A percentile compares a stretch with the other conserved stretches of the same genome.
Evolutionary conservation across 2,329 filamentous ascomycete species (phyloP).

Genomic region (Pochonia chlamydosporia): DNA sequence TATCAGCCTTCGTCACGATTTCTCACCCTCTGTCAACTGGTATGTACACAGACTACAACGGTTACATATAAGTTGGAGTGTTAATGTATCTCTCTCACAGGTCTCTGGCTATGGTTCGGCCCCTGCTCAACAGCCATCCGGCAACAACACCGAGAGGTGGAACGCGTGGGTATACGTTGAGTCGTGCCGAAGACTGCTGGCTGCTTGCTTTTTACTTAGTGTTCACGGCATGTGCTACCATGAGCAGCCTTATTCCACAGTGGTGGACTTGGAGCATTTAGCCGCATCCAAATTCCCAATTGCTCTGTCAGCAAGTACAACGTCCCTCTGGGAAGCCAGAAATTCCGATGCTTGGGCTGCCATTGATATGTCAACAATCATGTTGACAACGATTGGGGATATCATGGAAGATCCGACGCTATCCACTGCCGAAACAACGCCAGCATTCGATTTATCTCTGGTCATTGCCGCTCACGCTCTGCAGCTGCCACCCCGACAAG

Average conservation of each 20-base stretch:
- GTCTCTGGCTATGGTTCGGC: slow-evolving; percentile 4
- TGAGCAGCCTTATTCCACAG: slow-evolving; percentile 36
- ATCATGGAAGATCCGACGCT: slow-evolving; percentile 26
- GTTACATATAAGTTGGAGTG: no score
- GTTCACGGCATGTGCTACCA: slow-evolving; percentile 49
- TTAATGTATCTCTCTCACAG: background rate
- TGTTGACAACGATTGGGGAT: slow-evolving; percentile 19
- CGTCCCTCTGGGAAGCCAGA: slow-evolving; percentile 43
- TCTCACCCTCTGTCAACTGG: slow-evolving; percentile 46
- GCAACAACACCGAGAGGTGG: slow-evolving; percentile 35
- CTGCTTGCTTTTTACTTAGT: slow-evolving; percentile 52
- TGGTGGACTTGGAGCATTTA: slow-evolving; percentile 30
- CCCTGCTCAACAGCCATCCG: background rate
- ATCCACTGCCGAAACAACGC: slow-evolving; percentile 27
- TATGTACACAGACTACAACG: slow-evolving; percentile 36
- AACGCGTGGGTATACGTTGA: slow-evolving; percentile 47
- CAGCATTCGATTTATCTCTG: slow-evolving; percentile 32
- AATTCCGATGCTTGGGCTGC: slow-evolving; percentile 40
- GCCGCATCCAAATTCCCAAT: slow-evolving; percentile 32
- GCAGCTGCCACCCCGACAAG: slow-evolving; percentile 29
- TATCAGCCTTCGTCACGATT: slow-evolving; percentile 44
- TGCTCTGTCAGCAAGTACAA: slow-evolving; percentile 39
- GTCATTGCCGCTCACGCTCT: slow-evolving; percentile 34
- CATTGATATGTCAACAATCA: slow-evolving; percentile 21
- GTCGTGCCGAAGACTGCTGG: slow-evolving; percentile 46